Evolutionary conservation across 1,284 basidiomycete genomes (phyloP), one percentile per base, ranked within the genome.

Genomic region (Melanopsichium pennsylvanicum): DNA sequence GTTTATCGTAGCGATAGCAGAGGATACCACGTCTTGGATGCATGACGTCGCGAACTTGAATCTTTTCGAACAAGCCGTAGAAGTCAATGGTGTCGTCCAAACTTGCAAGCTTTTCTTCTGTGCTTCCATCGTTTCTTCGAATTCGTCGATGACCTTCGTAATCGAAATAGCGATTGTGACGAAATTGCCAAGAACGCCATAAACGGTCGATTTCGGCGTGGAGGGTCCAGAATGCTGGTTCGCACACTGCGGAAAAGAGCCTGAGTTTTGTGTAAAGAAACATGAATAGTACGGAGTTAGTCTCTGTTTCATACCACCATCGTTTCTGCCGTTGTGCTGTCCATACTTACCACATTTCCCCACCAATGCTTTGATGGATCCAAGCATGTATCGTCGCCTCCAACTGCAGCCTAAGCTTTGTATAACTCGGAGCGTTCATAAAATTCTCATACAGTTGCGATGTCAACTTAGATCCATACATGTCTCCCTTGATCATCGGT

Each of bases 181-280:
- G 15, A 16, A 18, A 22, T 25, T 68, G 64, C 41, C 42, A 50
- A 18, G n/a, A 36, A 4, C 64, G 26, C 64, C 64, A 68, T 25
- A 22, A 25, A 7, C 64, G 35, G 33, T 68, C 64, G 34, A 62
- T 38, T 16, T 58, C 54, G 19, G 41, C 54, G 33, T 68, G 64
- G 15, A 68, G 46, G 7, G 62, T 19, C 64, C 64, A 68, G 42
- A 68, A 68, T 5, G 49, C 39, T 8, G 64, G 54, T 32, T 68
- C 64, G 58, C 58, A 62, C 29, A 43, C 31, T 10, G 44, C 41
- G 11, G 35, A 45, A 23, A 48, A 54, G 11, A 68, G 34, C 37
- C 27, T 13, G 7, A 13, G 7, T 29, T 7, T 29, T 29, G 27
- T 7, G 13, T n/a, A n/a, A n/a, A n/a, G n/a, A n/a, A n/a, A n/a